These are phyloP conservation scores for Phaeosphaeria sp. DNA, from an alignment of 2,329 filamentous ascomycete genomes.

Conservation along the genomic window DNA sequence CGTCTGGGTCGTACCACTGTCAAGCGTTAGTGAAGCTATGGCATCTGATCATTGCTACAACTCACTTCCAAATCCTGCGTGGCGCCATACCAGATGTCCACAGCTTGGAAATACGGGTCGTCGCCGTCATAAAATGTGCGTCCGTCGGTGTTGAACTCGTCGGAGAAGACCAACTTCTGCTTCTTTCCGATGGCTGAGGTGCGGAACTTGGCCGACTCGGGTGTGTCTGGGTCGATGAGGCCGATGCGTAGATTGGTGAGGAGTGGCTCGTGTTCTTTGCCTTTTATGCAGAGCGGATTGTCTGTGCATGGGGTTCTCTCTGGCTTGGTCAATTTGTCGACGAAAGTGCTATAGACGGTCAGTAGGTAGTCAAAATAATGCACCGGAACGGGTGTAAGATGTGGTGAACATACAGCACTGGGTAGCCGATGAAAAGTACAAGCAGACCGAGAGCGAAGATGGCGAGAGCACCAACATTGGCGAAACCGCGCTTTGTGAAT, in stretches of 20 bases:
- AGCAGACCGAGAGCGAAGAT: slow-evolving; percentile 67
- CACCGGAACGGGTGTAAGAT: not conserved
- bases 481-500: slow-evolving; percentile 67
- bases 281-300: slow-evolving; percentile 58
- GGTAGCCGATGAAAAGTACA: slow-evolving; percentile 72
- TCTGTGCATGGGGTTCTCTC: slow-evolving; percentile 47
- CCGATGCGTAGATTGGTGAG: slow-evolving; percentile 66
- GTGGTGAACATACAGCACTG: slow-evolving; percentile 66
- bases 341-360: slow-evolving; percentile 61
- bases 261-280: slow-evolving; percentile 56
- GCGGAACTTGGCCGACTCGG: slow-evolving; percentile 62
- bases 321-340: slow-evolving; percentile 52
- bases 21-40: slow-evolving; percentile 9
- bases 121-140: slow-evolving; percentile 75
- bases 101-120: slow-evolving; percentile 71
- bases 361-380: slow-evolving; percentile 5
- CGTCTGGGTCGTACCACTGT: slow-evolving; percentile 74
- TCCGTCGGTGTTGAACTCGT: slow-evolving; percentile 72
- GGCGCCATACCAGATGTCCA: slow-evolving; percentile 76
- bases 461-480: slow-evolving; percentile 69
- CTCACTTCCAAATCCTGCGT: slow-evolving; percentile 70
- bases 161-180: slow-evolving; percentile 72
- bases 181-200: slow-evolving; percentile 65
- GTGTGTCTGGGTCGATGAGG: slow-evolving; percentile 73
- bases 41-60: not conserved